Evolutionary conservation across 306 rosid genomes (phyloP).

Genomic region (Dryas octopetala): DNA sequence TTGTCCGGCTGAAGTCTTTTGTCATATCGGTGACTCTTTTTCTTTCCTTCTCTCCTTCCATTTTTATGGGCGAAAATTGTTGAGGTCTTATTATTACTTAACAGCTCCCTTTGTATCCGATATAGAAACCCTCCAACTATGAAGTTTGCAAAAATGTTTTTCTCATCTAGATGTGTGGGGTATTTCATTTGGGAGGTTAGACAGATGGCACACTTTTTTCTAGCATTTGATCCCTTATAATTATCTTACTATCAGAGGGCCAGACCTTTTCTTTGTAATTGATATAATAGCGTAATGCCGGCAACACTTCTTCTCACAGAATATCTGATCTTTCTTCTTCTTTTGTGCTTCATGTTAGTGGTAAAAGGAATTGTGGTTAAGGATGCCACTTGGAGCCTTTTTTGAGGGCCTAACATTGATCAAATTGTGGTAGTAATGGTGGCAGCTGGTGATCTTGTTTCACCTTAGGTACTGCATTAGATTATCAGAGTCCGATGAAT

Average conservation of each 20-base stretch:
- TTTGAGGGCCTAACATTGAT: too few relatives aligned
- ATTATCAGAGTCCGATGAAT: too few relatives aligned
- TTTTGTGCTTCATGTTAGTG: background rate
- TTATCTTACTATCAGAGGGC: too few relatives aligned
- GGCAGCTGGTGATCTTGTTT: too few relatives aligned
- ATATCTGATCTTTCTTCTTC: background rate
- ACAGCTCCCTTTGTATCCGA: slow-evolving; percentile 8
- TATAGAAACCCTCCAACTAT: background rate
- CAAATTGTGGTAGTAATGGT: too few relatives aligned
- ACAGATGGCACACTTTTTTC: background rate
- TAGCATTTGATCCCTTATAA: background rate
- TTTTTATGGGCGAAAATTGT: background rate
- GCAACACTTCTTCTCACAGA: background rate
- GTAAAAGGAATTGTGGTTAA: background rate
- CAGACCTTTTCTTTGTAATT: too few relatives aligned
- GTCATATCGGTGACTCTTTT: background rate
- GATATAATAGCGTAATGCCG: too few relatives aligned
- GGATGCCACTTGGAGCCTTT: too few relatives aligned
- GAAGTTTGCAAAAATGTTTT: background rate
- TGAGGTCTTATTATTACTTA: background rate
- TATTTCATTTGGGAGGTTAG: background rate
- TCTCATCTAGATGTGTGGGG: background rate
- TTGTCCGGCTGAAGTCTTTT: background rate
- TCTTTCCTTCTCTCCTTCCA: background rate
- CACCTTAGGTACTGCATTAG: too few relatives aligned